Conservation (phyloP, 2,329 filamentous ascomycete species). For the Knufia petricola region DNA sequence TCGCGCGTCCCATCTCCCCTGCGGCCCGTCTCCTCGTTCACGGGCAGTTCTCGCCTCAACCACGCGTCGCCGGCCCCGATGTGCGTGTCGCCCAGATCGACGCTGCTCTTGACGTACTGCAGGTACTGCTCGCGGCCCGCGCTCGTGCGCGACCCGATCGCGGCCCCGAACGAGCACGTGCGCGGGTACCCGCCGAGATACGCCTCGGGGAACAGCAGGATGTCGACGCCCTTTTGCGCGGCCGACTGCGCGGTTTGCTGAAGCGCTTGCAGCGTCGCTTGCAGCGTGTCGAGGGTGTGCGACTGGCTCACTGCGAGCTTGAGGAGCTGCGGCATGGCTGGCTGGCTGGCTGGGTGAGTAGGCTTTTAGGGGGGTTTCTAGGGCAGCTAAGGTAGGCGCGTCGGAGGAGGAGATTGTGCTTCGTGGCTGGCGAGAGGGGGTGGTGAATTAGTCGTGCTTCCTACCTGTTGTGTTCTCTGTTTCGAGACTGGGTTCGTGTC, state of each 20-base stretch:
- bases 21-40: slow-evolving; percentile 39
- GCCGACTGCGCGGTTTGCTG: slow-evolving; percentile 54
- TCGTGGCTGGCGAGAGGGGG: no score
- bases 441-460: no score
- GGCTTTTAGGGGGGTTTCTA: no score
- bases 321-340: slow-evolving; percentile 31
- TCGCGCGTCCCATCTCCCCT: slow-evolving; percentile 71
- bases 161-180: slow-evolving; percentile 65
- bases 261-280: slow-evolving; percentile 57
- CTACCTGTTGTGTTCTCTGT: no score
- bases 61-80: slow-evolving; percentile 62
- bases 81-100: slow-evolving; percentile 75
- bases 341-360: no score
- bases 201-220: slow-evolving; percentile 84
- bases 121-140: slow-evolving; percentile 73
- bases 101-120: slow-evolving; percentile 64
- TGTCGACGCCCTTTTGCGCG: slow-evolving; percentile 49
- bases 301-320: slow-evolving; percentile 40
- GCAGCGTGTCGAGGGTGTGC: slow-evolving; percentile 32
- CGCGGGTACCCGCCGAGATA: slow-evolving; percentile 88
- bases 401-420: no score
- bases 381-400: no score
- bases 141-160: slow-evolving; percentile 58
- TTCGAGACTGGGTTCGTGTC: no score
- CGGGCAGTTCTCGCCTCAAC: slow-evolving; percentile 53